Conservation (phyloP, 306 rosid species). For the Arachis stenosperma region DNA sequence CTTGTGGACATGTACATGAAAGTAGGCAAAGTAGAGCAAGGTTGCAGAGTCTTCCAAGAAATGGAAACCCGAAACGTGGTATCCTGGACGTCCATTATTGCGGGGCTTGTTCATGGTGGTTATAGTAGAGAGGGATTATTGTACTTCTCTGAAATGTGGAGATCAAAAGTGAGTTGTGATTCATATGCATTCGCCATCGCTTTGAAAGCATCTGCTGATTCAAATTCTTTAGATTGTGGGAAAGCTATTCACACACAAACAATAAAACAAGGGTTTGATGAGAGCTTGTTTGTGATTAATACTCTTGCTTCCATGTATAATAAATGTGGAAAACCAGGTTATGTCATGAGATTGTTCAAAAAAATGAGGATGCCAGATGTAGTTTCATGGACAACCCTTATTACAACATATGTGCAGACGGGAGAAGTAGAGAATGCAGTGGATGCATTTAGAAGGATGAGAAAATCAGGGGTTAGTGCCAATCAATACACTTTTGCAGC, state of each 20-base stretch:
- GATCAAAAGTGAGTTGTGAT: constrained; percentile 64
- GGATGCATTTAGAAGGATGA: constrained; percentile 66
- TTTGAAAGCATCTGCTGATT: constrained; percentile 75
- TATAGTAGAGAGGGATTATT: constrained; percentile 50
- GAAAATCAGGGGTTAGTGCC: constrained; percentile 58
- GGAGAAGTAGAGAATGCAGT: constrained; percentile 64
- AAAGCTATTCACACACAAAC: constrained; percentile 66
- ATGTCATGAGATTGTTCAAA: constrained; percentile 59
- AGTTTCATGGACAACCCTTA: constrained; percentile 83
- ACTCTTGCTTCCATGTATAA: constrained; percentile 76
- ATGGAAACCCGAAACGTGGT: constrained; percentile 66
- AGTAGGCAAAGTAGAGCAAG: constrained; percentile 58
- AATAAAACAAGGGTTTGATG: constrained; percentile 68
- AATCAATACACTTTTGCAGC: constrained; percentile 78
- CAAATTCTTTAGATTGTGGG: constrained; percentile 58
- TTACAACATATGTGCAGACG: constrained; percentile 53
- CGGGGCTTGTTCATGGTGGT: constrained; percentile 78
- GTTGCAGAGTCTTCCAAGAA: constrained; percentile 58
- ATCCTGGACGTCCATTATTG: constrained; percentile 74
- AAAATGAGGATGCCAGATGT: constrained; percentile 64
- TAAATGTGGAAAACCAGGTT: constrained; percentile 74
- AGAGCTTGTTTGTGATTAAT: constrained; percentile 65
- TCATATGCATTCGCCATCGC: constrained; percentile 66
- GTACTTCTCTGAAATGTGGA: constrained; percentile 80
- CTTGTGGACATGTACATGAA: constrained; percentile 77